phyloP scores from a whole-genome alignment of 2,329 filamentous ascomycete genomes.

The Colletotrichum sp. region DNA sequence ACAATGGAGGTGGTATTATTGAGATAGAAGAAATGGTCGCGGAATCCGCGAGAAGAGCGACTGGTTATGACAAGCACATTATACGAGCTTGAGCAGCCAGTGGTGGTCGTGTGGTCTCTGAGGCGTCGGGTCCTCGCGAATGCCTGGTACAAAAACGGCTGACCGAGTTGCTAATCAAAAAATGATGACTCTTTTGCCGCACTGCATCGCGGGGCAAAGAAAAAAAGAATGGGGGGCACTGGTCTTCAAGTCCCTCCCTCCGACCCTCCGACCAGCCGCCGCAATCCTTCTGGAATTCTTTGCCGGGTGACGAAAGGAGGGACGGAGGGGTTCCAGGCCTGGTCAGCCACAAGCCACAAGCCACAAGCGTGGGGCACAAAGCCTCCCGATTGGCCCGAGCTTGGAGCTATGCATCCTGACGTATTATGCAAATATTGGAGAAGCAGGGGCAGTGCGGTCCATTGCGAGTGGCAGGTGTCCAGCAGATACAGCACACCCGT shows the following conservation, averaged over 20 bases:
- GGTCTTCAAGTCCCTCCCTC: background rate
- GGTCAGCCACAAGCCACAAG: conserved; percentile 13
- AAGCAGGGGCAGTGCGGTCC: background rate
- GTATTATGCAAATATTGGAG: conserved; percentile 12
- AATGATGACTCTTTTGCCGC: conserved; percentile 22
- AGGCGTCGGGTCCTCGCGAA: background rate
- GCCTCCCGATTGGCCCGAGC: conserved; percentile 8
- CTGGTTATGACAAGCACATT: conserved; percentile 7
- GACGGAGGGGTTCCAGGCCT: background rate
- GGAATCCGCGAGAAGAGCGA: conserved; percentile 19
- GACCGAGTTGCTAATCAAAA: background rate
- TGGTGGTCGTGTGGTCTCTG: background rate
- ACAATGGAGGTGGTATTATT: background rate
- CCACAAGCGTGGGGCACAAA: background rate
- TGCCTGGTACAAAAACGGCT: background rate
- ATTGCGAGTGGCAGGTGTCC: background rate
- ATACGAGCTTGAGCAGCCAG: conserved; percentile 8
- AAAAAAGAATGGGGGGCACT: background rate
- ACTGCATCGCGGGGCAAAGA: conserved; percentile 18
- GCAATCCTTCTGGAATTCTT: background rate
- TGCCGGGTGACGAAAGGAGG: background rate
- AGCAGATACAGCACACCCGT: background rate
- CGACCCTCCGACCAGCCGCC: background rate
- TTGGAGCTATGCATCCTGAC: conserved; percentile 15
- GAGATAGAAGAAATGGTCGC: conserved; percentile 4